phyloP scores from a whole-genome alignment of 805 yeast species.

The Hanseniaspora hatyaiensis region DNA sequence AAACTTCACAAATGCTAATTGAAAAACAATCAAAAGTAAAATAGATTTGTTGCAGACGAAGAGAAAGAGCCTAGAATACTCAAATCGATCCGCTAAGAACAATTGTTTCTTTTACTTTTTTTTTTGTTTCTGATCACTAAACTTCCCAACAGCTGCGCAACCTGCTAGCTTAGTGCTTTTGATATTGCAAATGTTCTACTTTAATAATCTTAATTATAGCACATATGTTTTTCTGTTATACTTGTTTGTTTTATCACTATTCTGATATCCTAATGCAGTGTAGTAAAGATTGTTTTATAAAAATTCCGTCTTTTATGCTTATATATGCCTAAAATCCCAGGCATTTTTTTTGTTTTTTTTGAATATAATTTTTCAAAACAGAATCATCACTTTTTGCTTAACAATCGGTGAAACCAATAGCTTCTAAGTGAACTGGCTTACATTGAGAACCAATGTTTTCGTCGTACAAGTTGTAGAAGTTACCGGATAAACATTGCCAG shows the following conservation, averaged over 20 bases:
- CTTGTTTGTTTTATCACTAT: not conserved
- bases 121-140: not conserved
- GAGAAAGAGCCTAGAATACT: too few relatives aligned
- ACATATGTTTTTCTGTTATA: too few relatives aligned
- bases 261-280: constrained; percentile 8
- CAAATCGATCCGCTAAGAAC: too few relatives aligned
- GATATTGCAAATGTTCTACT: not conserved
- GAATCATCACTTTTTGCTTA: constrained; percentile 19
- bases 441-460: constrained; percentile 44
- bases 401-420: constrained; percentile 43
- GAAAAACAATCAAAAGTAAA: too few relatives aligned
- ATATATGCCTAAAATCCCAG: too few relatives aligned
- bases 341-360: not conserved
- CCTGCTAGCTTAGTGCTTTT: not conserved
- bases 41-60: too few relatives aligned
- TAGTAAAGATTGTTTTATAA: not conserved
- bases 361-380: too few relatives aligned
- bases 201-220: too few relatives aligned
- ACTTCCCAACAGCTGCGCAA: not conserved
- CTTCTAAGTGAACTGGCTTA: constrained; percentile 41
- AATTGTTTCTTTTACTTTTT: not conserved
- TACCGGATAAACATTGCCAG: constrained; percentile 56
- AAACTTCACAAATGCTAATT: too few relatives aligned
- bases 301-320: too few relatives aligned
- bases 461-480: constrained; percentile 57